Base-by-base conservation (phyloP, 192 early-diverging fungal species). In the Coemansia sp. region DNA sequence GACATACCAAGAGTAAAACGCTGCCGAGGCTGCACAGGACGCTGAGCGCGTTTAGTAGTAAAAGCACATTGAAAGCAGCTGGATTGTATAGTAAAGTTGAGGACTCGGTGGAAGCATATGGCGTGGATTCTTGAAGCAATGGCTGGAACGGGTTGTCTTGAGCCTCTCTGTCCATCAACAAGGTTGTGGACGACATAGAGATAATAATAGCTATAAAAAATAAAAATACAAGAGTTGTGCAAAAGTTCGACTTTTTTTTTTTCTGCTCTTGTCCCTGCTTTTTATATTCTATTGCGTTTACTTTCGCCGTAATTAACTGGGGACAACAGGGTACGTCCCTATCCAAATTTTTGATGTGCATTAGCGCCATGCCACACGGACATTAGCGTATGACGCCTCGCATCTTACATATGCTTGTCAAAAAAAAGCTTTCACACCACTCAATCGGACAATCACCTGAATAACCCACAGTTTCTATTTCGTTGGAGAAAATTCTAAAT, bases 71-170 rank as follows among this genome's bases (percentile, higher is more conserved):
- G 40, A 76, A 76, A 2, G 65, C 65, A 15, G 18, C 38, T 8
- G 64, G 55, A 36, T 62, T 76, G 38, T 71, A 76, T 13, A 76
- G 58, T 15, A 36, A n/a, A 11, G 31, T 40, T 33, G 47, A 53
- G 6, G 65, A 18, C 36, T 60, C 63, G 5, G 46, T 47, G 4
- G 36, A 20, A 20, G 33, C 15, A 6, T 34, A 15, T 12, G 36
- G 20, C 0, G 74, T 7, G 2, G 39, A 65, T 9, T 33, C 46
- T 18, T 66, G 65, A 13, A 70, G 64, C 33, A 76, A 40, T 5
- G 64, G 57, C 29, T 67, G 53, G 58, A 76, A 76, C 20, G 74
- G 74, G 34, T 71, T 76, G 39, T 71, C 60, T 13, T 72, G 62
- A 18, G 57, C 57, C 31, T 60, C 57, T 16, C 57, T 60, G 5